A percentile compares a stretch with the other conserved stretches of the same genome.
Evolutionary conservation across 192 early-diverging fungal genomes (phyloP).

Genomic region (Linnemannia hyalina): DNA sequence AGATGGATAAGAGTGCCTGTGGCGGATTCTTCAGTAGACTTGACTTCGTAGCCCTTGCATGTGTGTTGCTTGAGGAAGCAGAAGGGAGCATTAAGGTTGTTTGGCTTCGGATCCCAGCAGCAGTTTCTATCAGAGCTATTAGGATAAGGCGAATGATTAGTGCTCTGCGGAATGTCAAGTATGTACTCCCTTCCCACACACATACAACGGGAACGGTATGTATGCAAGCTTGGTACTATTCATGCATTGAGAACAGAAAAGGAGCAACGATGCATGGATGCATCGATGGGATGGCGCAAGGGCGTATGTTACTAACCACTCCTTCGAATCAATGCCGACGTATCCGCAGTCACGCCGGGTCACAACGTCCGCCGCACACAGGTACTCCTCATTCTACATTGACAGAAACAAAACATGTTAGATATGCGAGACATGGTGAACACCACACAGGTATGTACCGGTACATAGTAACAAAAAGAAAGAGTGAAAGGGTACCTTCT

Average conservation of each 20-base stretch:
- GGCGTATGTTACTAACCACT: constrained; percentile 14
- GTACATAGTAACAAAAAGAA: no score
- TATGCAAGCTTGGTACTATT: background rate
- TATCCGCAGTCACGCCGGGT: constrained; percentile 43
- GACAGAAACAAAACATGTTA: no score
- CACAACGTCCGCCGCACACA: constrained; percentile 29
- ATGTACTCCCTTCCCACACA: no score
- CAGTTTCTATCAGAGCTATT: constrained; percentile 29
- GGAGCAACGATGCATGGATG: background rate
- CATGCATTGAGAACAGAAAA: background rate
- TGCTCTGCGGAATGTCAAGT: background rate
- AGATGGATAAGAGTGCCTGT: constrained; percentile 15
- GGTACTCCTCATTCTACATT: constrained; percentile 36
- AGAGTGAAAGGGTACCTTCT: constrained; percentile 26
- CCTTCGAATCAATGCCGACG: constrained; percentile 26
- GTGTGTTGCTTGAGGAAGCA: constrained; percentile 44
- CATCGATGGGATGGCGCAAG: background rate
- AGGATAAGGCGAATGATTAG: background rate
- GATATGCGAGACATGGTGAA: background rate
- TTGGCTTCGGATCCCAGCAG: constrained; percentile 42
- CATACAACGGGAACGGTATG: background rate
- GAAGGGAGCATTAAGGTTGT: constrained; percentile 39
- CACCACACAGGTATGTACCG: background rate
- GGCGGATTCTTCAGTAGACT: constrained; percentile 14
- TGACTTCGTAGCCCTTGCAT: constrained; percentile 43